These are phyloP conservation scores for Gonium pectorale DNA, from an alignment of 139 green algal genomes.

Conservation along the genomic window DNA sequence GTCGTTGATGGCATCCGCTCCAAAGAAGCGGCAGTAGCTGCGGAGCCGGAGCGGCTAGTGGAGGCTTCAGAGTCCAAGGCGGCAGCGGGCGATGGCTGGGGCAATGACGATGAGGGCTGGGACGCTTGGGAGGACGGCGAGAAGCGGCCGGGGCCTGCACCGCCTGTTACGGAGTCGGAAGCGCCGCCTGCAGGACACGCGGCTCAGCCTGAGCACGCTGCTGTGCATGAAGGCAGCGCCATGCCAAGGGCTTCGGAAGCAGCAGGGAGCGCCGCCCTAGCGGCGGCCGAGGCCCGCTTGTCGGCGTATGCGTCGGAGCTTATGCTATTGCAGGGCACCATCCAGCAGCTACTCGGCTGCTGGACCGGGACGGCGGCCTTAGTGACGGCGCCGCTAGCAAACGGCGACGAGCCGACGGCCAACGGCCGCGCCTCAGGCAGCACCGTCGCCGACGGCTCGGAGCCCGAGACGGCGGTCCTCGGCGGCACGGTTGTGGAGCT, in stretches of 20 bases:
- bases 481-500: constrained; percentile 23
- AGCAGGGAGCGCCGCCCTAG: not conserved
- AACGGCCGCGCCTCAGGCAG: not conserved
- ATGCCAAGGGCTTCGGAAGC: not conserved
- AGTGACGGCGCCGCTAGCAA: too few species aligned
- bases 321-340: constrained; percentile 5
- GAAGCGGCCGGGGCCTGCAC: not conserved
- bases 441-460: not conserved
- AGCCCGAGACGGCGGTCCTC: constrained; percentile 19
- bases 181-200: too few species aligned
- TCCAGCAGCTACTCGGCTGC: constrained; percentile 16
- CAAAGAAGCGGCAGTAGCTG: not conserved
- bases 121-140: constrained; percentile 10
- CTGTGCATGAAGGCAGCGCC: too few species aligned
- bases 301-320: constrained; percentile 1
- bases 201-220: too few species aligned
- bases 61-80: not conserved
- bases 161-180: not conserved
- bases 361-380: not conserved
- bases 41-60: not conserved
- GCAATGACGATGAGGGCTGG: constrained; percentile 5
- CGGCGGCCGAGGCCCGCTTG: not conserved
- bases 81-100: constrained; percentile 2
- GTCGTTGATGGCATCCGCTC: not conserved
- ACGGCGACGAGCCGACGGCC: not conserved